These are phyloP conservation scores for Cucumis hystrix DNA, from an alignment of 306 rosid species.

Conservation along the genomic window DNA sequence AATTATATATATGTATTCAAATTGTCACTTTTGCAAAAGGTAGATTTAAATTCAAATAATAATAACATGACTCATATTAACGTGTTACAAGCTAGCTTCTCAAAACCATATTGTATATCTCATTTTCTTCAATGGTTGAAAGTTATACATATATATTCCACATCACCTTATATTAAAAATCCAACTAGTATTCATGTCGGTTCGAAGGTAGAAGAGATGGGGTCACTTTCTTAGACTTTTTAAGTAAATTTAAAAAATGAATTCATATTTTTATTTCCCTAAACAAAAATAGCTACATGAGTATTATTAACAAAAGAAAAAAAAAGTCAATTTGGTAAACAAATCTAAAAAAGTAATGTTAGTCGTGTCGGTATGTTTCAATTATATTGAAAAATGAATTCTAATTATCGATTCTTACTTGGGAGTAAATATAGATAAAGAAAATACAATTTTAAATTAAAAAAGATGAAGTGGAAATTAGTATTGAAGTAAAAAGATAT, in stretches of 20 bases:
- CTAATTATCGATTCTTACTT: too few relatives aligned
- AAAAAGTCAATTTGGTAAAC: too few relatives aligned
- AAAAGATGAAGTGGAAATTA: too few relatives aligned
- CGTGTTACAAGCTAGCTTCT: background rate
- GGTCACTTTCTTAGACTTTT: background rate
- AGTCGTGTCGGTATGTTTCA: too few relatives aligned
- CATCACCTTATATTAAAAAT: background rate
- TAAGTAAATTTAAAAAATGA: background rate
- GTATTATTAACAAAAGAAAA: too few relatives aligned
- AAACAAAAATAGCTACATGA: background rate
- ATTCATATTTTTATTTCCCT: background rate
- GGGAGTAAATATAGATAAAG: too few relatives aligned
- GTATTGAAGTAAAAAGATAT: too few relatives aligned
- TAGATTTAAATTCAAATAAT: background rate
- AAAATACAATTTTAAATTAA: too few relatives aligned
- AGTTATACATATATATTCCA: background rate
- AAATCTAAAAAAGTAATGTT: too few relatives aligned
- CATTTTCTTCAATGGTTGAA: background rate
- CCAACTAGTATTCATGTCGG: background rate
- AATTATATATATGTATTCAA: background rate
- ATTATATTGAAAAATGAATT: too few relatives aligned
- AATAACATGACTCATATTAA: background rate
- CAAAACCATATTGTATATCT: background rate
- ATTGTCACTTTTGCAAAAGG: background rate
- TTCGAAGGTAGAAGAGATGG: background rate